Evolutionary conservation across 2,329 filamentous ascomycete genomes (phyloP), one percentile per base, ranked within the genome.

Genomic region (Fusarium guadeloupense): DNA sequence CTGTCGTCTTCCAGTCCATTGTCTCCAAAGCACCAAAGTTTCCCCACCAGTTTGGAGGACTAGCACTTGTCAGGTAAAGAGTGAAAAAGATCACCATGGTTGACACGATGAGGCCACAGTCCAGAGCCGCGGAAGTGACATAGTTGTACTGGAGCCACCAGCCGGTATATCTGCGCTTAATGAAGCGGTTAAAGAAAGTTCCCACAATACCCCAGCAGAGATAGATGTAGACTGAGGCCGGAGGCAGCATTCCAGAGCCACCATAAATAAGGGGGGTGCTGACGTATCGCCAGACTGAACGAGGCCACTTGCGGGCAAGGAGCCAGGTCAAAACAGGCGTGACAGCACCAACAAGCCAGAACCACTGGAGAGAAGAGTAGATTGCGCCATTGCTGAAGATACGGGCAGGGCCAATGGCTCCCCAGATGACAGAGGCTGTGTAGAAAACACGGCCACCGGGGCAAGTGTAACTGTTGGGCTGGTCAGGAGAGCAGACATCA

Each of bases 131-230:
- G 17, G 88, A 90, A 0, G 88, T 85, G 69, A 91, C 82, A 72
- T 92, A 92, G 77, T 92, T 92, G 77, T 91, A 92, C 73, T 88
- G 86, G 73, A 89, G 78, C 89, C 89, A 92, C 89, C 89, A 92
- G 28, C 87, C 89, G 5, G 81, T 84, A 75, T 83, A 89, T 59
- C 84, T 81, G 54, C 86, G 81, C 71, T 85, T 84, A 71, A 92
- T 83, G 66, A 81, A 85, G 67, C 83, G 88, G 75, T 91, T 90
- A 78, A 92, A 92, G 30, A 88, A 62, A 41, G 84, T 81, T 9
- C 89, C 89, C 7, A 89, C 85, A 21, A 85, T 71, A 5, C 85
- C 88, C 89, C 89, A 92, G 69, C 84, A 84, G 38, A 90, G 83
- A 69, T 91, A 92, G 62, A 86, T 91, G 62, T 89, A 85, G 0